Evolutionary conservation across 306 rosid genomes (phyloP).

Genomic region (Hippophae tibetana): DNA sequence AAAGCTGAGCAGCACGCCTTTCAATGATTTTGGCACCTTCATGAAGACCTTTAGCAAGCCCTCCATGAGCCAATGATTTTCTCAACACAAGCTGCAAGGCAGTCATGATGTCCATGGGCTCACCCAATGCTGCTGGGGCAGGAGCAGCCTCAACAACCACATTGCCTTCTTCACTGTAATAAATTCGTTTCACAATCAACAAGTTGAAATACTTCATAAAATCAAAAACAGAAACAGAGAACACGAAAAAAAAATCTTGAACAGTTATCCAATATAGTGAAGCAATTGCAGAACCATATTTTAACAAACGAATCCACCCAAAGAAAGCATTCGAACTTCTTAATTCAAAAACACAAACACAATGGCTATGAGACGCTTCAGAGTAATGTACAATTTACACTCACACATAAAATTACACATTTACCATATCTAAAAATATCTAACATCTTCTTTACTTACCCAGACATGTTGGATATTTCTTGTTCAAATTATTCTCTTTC

Average conservation of each 20-base stretch:
- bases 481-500: neutral
- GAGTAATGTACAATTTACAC: no score
- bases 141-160: conserved; percentile 21
- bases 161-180: conserved; percentile 35
- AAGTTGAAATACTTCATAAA: neutral
- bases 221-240: no score
- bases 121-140: conserved; percentile 27
- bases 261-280: no score
- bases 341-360: no score
- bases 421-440: neutral
- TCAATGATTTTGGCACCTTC: conserved; percentile 79
- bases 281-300: no score
- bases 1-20: conserved; percentile 70
- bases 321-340: no score
- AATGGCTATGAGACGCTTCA: no score
- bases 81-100: conserved; percentile 79
- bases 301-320: no score
- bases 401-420: no score
- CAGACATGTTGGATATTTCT: neutral
- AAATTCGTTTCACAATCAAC: neutral
- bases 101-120: conserved; percentile 38
- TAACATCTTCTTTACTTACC: neutral
- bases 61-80: conserved; percentile 76
- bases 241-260: no score
- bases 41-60: conserved; percentile 72